Conservation (phyloP, 768 basidiomycete species). For the Russula lepida region DNA sequence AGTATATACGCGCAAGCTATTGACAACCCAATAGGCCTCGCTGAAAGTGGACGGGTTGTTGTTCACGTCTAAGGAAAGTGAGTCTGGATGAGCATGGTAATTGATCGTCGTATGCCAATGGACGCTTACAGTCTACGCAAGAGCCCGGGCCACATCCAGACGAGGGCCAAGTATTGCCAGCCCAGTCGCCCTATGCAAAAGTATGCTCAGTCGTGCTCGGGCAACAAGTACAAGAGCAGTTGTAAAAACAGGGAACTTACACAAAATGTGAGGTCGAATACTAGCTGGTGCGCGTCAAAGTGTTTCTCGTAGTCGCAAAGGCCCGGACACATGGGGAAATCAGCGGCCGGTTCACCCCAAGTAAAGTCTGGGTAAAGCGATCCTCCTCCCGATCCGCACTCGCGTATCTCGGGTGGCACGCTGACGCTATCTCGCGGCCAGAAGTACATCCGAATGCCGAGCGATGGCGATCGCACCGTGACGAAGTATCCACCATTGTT, state of each 20-base stretch:
- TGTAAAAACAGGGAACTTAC: constrained; percentile 30
- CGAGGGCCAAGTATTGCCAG: not conserved
- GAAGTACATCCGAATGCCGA: constrained; percentile 54
- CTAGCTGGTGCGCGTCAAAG: constrained; percentile 44
- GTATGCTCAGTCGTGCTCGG: not conserved
- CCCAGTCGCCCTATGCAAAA: constrained; percentile 17
- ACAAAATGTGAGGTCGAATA: constrained; percentile 57
- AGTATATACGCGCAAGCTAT: constrained; percentile 49
- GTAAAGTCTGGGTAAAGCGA: constrained; percentile 3
- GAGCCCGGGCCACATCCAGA: constrained; percentile 32
- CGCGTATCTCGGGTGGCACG: constrained; percentile 38
- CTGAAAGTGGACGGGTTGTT: constrained; percentile 49
- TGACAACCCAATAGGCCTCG: constrained; percentile 66
- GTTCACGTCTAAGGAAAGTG: constrained; percentile 40
- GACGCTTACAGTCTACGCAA: constrained; percentile 41
- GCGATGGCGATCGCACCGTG: constrained; percentile 33
- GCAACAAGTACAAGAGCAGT: not conserved
- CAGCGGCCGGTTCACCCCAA: constrained; percentile 44
- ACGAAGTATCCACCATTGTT: constrained; percentile 55
- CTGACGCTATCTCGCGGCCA: constrained; percentile 37
- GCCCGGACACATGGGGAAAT: constrained; percentile 34
- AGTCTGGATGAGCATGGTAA: not conserved
- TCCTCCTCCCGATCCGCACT: constrained; percentile 2
- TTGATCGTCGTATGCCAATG: not conserved
- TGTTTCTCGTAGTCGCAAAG: constrained; percentile 45